Percentiles rank a stretch among this genome's conserved stretches.
phyloP scores from a whole-genome alignment of 2,329 filamentous ascomycete genomes.

The Ambrosiella cleistominuta region DNA sequence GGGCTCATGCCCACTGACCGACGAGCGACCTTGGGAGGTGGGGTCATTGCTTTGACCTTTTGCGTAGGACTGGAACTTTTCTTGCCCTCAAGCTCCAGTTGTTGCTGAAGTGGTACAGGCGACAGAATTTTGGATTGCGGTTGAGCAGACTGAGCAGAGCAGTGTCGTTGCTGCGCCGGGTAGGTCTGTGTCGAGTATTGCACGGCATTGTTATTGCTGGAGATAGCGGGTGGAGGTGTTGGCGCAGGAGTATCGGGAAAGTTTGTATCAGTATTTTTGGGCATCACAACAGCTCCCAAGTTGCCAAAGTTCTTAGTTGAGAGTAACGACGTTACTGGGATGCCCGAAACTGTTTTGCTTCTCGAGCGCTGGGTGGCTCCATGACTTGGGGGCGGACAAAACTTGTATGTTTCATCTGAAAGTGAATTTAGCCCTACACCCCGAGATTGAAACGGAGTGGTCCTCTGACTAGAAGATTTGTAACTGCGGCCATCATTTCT shows the following conservation, averaged over 20 bases:
- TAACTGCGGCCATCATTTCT: background rate
- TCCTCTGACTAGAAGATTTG: background rate
- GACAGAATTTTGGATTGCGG: background rate
- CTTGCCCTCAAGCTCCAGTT: background rate
- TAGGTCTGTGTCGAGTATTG: background rate
- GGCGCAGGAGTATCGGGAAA: conserved; percentile 9
- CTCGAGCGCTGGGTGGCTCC: conserved; percentile 6
- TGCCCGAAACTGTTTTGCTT: conserved; percentile 3
- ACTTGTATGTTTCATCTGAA: background rate
- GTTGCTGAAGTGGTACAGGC: background rate
- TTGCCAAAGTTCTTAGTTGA: background rate
- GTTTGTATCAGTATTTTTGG: conserved; percentile 2
- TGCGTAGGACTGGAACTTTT: background rate
- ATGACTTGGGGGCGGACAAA: conserved; percentile 5
- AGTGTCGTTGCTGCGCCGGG: background rate
- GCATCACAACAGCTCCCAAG: background rate
- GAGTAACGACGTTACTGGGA: background rate
- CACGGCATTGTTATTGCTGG: background rate
- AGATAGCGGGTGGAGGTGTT: conserved; percentile 4
- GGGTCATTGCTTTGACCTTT: background rate
- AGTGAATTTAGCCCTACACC: background rate
- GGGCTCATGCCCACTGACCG: background rate
- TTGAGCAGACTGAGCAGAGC: background rate
- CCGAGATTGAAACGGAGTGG: background rate
- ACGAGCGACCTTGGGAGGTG: background rate